Evolutionary conservation across 2,329 filamentous ascomycete genomes (phyloP).

Genomic region (Microdochium trichocladiopsis): DNA sequence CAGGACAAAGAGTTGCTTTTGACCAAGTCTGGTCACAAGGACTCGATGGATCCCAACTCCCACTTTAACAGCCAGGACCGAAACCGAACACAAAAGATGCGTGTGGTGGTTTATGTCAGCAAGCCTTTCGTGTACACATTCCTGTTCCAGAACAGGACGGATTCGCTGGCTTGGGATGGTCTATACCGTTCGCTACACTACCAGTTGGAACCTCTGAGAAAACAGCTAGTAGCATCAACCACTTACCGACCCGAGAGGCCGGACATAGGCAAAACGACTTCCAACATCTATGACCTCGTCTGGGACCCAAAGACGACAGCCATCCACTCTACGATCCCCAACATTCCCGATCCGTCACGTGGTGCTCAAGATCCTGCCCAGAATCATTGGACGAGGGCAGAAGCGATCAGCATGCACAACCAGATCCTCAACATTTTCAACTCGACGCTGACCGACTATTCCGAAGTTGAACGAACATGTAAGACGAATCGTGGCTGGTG

Average conservation of each 20-base stretch:
- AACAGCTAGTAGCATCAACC: conserved; percentile 49
- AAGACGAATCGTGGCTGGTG: conserved; percentile 64
- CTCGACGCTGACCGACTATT: conserved; percentile 31
- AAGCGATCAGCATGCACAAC: conserved; percentile 58
- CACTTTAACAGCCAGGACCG: conserved; percentile 39
- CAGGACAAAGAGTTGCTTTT: conserved; percentile 20
- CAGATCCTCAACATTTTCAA: conserved; percentile 54
- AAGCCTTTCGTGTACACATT: conserved; percentile 74
- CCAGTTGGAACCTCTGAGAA: conserved; percentile 52
- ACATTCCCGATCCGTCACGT: conserved; percentile 45
- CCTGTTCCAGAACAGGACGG: conserved; percentile 57
- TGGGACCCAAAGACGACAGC: conserved; percentile 52
- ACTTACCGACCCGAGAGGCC: conserved; percentile 47
- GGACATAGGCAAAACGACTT: conserved; percentile 20
- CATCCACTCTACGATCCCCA: conserved; percentile 58
- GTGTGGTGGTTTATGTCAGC: conserved; percentile 66
- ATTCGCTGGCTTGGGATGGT: conserved; percentile 46
- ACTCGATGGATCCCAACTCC: conserved; percentile 9
- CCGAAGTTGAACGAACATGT: conserved; percentile 52
- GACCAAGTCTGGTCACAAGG: conserved; percentile 8
- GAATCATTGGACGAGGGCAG: conserved; percentile 47
- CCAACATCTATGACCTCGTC: conserved; percentile 53
- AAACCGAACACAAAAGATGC: conserved; percentile 49
- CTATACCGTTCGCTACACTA: conserved; percentile 54
- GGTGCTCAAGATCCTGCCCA: conserved; percentile 6